These are phyloP conservation scores for Stylonectria norvegica DNA, from an alignment of 2,329 filamentous ascomycete genomes.

Conservation along the genomic window DNA sequence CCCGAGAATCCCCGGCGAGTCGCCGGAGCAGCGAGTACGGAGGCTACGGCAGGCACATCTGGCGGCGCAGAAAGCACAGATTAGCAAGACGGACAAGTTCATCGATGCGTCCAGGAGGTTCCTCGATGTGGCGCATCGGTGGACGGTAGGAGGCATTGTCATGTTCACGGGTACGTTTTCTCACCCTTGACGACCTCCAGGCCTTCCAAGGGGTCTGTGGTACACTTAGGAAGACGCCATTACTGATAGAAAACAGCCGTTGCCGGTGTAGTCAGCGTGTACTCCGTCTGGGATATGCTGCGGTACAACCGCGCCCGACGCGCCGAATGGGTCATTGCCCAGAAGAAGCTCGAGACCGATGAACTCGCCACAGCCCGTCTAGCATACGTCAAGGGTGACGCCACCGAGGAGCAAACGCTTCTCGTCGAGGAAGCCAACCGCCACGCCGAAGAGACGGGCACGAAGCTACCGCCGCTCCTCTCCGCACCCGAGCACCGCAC, in stretches of 20 bases:
- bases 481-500: constrained; percentile 40
- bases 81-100: constrained; percentile 51
- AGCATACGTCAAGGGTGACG: constrained; percentile 57
- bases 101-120: constrained; percentile 47
- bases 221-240: constrained; percentile 2
- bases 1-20: constrained; percentile 48
- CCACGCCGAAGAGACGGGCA: constrained; percentile 42
- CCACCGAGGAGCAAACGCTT: constrained; percentile 52
- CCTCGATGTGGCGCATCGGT: constrained; percentile 54
- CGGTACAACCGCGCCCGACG: constrained; percentile 58
- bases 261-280: constrained; percentile 53
- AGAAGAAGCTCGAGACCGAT: constrained; percentile 52
- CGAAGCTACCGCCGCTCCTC: constrained; percentile 51
- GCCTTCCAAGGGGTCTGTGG: not conserved
- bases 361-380: constrained; percentile 55
- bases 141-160: constrained; percentile 53
- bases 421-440: constrained; percentile 57
- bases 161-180: constrained; percentile 51
- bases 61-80: constrained; percentile 58
- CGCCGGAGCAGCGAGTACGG: constrained; percentile 66
- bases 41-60: constrained; percentile 65
- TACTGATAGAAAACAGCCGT: constrained; percentile 39
- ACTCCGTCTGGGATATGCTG: constrained; percentile 61
- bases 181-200: not conserved
- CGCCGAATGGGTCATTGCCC: constrained; percentile 55